phyloP scores from a whole-genome alignment of 176 grass and related monocot genomes.

The Aegilops bicornis region DNA sequence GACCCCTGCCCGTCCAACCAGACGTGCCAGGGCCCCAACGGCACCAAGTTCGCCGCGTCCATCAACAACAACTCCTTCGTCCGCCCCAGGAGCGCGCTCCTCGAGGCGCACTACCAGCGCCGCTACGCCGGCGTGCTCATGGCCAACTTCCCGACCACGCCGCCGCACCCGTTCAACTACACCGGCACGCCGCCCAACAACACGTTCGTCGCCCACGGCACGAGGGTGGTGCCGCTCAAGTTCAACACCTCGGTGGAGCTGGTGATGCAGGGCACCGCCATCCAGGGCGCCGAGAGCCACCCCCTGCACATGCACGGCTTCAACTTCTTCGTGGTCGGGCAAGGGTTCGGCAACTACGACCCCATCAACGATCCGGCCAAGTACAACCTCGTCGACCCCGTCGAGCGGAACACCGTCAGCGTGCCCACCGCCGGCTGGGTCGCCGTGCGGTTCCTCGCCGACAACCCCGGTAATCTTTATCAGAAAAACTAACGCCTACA shows the following conservation, averaged over 20 bases:
- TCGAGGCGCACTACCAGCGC: constrained; percentile 59
- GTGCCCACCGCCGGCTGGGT: constrained; percentile 67
- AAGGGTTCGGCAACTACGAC: constrained; percentile 68
- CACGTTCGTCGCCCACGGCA: constrained; percentile 51
- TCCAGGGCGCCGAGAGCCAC: constrained; percentile 65
- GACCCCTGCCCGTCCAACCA: constrained; percentile 61
- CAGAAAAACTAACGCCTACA: no score
- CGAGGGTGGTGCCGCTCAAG: constrained; percentile 33
- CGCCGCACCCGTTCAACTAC: constrained; percentile 70
- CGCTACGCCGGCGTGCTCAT: constrained; percentile 56
- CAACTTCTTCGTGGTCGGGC: constrained; percentile 60
- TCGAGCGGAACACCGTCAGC: constrained; percentile 59
- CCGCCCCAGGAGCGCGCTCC: constrained; percentile 40
- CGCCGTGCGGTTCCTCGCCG: constrained; percentile 55
- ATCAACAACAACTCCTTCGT: constrained; percentile 76
- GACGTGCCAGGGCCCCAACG: constrained; percentile 77
- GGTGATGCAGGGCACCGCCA: constrained; percentile 76
- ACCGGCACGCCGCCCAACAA: constrained; percentile 56
- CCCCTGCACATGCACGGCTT: constrained; percentile 70
- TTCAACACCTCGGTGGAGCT: constrained; percentile 68
- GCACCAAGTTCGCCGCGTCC: constrained; percentile 65
- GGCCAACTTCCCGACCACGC: constrained; percentile 46
- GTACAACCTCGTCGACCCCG: constrained; percentile 68
- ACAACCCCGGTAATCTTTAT: constrained; percentile 54
- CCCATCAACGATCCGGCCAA: constrained; percentile 35